Base-by-base conservation (phyloP, 768 basidiomycete genomes). In the Phanerochaete sordida region DNA sequence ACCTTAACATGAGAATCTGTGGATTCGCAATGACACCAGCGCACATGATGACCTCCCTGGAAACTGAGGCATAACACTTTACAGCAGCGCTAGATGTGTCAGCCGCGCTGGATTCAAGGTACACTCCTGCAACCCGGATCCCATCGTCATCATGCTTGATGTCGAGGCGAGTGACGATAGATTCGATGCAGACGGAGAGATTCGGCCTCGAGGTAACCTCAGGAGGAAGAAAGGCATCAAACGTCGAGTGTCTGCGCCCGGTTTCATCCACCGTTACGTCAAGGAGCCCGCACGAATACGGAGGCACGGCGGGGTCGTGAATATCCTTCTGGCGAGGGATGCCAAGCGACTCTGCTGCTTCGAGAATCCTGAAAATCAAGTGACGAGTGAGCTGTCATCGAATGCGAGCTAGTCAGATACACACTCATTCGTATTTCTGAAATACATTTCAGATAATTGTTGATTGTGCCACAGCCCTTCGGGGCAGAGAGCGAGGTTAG, bases 241-340 rank as follows among this genome's bases (percentile, higher is more conserved):
- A 67, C 1, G 69, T 59, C 3, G 66, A 68, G 7, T 65, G 49
- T 0, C 69, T 62, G 19, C 54, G 54, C 24, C 62, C 61, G 19
- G 54, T 12, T 21, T 62, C 54, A 59, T 67, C 65, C 13, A 70
- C 61, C 1, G 69, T 70, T 39, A 66, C 59, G 48, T 69, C 62
- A 30, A 67, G 52, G 1, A 61, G 57, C n/a, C 53, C 62, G 53
- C 62, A 64, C 13, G 65, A 62, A 33, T 65, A 64, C 0, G 66
- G 62, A 16, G 66, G 62, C n/a, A 61, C 54, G 5, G 56, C 46
- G 11, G 66, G 66, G 21, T 65, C 60, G 60, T 69, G 65, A 7
- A 68, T 57, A 48, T 70, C 69, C 9, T 56, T 48, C 15, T 66
- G 62, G 54, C 58, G 62, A 8, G 65, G 65, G 19, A 70, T 46